Evolutionary conservation across 2,329 filamentous ascomycete genomes (phyloP).

Genomic region (Didymosphaeria variabile): DNA sequence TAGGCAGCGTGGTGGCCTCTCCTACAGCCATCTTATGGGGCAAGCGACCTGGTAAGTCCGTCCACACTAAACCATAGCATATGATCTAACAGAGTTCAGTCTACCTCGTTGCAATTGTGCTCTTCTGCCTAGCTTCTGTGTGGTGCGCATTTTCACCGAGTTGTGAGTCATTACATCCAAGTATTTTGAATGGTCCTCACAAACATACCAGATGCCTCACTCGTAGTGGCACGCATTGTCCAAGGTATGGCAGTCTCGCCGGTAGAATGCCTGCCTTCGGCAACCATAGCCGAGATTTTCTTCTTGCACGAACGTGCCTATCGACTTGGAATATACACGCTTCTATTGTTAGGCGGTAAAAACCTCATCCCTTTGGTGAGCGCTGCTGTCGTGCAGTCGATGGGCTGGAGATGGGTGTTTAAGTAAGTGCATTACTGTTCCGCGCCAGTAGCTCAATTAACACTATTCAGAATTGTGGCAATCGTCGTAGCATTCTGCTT

Average conservation of each 20-base stretch:
- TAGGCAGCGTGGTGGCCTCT: constrained; percentile 84
- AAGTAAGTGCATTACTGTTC: constrained; percentile 48
- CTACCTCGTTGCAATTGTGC: constrained; percentile 77
- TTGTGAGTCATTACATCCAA: constrained; percentile 49
- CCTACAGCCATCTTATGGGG: constrained; percentile 92
- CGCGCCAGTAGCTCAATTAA: background rate
- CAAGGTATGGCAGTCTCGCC: constrained; percentile 89
- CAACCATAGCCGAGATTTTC: constrained; percentile 95
- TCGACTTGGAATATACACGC: constrained; percentile 89
- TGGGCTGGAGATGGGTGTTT: constrained; percentile 91
- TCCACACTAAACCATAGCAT: background rate
- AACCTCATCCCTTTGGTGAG: constrained; percentile 89
- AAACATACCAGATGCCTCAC: constrained; percentile 64
- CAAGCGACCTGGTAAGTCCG: constrained; percentile 71
- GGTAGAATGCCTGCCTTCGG: constrained; percentile 90
- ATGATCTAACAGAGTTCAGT: constrained; percentile 55
- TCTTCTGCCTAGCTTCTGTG: constrained; percentile 79
- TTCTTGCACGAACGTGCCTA: constrained; percentile 95
- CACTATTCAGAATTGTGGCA: constrained; percentile 70
- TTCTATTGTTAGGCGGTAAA: constrained; percentile 88
- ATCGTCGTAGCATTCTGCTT: constrained; percentile 78
- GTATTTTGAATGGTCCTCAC: background rate
- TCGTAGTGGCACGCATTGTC: constrained; percentile 83
- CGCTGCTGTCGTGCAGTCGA: constrained; percentile 79
- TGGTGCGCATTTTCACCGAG: constrained; percentile 89